Evolutionary conservation across 805 yeast species (phyloP).

Genomic region (Cyberlindnera euphorbiiphila): DNA sequence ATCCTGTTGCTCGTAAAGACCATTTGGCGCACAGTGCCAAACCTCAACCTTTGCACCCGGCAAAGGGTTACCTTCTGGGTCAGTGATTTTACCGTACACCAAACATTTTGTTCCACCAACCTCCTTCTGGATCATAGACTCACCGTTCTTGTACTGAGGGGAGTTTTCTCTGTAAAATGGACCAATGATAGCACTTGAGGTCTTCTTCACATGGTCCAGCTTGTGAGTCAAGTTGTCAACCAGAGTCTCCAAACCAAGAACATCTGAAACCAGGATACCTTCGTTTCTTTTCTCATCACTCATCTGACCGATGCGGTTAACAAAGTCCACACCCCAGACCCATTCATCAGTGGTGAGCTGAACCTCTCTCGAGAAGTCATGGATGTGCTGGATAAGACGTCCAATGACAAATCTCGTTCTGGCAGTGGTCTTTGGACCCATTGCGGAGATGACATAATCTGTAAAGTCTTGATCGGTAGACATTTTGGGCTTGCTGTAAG

Average conservation of each 20-base stretch:
- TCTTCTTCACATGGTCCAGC: constrained; percentile 10
- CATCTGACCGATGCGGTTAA: constrained; percentile 33
- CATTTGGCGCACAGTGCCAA: constrained; percentile 38
- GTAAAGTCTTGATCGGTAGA: constrained; percentile 5
- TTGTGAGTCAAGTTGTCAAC: constrained; percentile 33
- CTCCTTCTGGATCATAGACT: constrained; percentile 30
- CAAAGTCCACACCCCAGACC: constrained; percentile 31
- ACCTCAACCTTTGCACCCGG: constrained; percentile 31
- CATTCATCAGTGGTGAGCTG: constrained; percentile 34
- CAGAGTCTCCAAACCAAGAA: constrained; percentile 32
- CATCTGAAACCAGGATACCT: constrained; percentile 34
- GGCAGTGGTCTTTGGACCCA: constrained; percentile 8
- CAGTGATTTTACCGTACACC: constrained; percentile 28
- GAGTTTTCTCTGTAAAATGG: constrained; percentile 35
- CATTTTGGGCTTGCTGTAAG: not conserved
- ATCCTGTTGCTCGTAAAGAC: constrained; percentile 35
- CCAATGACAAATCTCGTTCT: constrained; percentile 11
- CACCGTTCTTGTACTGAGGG: constrained; percentile 30
- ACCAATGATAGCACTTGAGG: constrained; percentile 32
- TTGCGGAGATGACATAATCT: constrained; percentile 9
- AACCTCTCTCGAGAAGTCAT: constrained; percentile 35
- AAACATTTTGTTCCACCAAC: constrained; percentile 32
- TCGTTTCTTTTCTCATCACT: constrained; percentile 32
- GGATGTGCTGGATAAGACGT: constrained; percentile 30
- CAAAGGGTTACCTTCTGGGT: constrained; percentile 30